Conservation (phyloP, 1,139 yeast genomes). For the Yamadazyma taylorii region DNA sequence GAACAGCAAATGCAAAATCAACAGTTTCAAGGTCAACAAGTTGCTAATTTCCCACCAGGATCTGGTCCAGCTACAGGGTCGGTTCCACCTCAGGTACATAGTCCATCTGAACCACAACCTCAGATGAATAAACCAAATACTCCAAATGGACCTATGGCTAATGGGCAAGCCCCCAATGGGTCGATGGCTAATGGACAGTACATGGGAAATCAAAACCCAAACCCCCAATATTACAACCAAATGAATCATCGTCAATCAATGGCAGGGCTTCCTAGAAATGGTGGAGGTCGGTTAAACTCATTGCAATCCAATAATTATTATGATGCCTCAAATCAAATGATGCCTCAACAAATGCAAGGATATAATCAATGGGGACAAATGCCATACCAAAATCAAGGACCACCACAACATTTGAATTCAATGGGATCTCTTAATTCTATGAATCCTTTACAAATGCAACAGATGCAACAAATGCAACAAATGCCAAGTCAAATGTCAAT, state of each 20-base stretch:
- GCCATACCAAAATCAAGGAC: conserved; percentile 3
- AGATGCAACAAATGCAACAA: conserved; percentile 10
- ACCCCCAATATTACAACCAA: conserved; percentile 1
- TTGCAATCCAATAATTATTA: conserved; percentile 16
- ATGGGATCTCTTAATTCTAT: conserved; percentile 8
- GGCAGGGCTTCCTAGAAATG: neutral
- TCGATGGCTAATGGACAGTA: neutral
- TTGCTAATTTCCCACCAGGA: neutral
- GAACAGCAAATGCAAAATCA: conserved; percentile 21
- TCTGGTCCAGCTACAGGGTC: conserved; percentile 1
- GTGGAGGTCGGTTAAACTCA: conserved; percentile 17
- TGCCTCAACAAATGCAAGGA: conserved; percentile 14
- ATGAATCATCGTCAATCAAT: neutral
- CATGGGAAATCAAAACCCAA: conserved; percentile 1
- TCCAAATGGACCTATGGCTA: neutral
- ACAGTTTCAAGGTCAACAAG: conserved; percentile 12
- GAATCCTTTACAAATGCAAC: conserved; percentile 8
- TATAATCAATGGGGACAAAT: conserved; percentile 2
- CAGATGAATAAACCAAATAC: neutral
- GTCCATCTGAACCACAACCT: neutral
- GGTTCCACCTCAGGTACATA: too few relatives aligned
- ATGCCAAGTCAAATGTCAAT: conserved; percentile 12
- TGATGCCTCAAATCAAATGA: conserved; percentile 11
- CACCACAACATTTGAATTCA: conserved; percentile 4
- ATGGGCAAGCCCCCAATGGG: neutral